Evolutionary conservation across 139 green algal genomes (phyloP).

Genomic region (Tetraselmis striata): DNA sequence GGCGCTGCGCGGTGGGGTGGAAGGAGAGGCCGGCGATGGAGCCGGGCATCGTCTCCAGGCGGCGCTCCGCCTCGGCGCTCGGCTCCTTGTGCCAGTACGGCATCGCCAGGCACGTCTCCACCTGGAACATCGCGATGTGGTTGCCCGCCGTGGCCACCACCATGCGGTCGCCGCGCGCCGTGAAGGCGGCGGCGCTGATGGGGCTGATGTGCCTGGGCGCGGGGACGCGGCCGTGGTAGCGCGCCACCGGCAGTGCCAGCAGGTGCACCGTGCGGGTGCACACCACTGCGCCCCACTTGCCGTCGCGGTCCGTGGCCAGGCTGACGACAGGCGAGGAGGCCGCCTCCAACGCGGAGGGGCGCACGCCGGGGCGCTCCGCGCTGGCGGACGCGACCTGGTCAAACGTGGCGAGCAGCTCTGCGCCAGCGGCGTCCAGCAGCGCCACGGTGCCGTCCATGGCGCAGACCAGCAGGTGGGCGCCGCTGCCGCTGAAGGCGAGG

Average conservation of each 20-base stretch:
- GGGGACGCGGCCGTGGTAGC: not conserved
- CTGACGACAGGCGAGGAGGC: not conserved
- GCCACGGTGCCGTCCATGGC: not conserved
- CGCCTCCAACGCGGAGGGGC: not conserved
- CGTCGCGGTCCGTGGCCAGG: not conserved
- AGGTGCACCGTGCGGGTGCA: not conserved
- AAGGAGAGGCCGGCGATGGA: not conserved
- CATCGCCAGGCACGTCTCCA: not conserved
- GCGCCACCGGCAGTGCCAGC: not conserved
- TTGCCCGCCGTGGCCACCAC: not conserved
- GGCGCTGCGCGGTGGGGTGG: not conserved
- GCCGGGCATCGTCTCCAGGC: not conserved
- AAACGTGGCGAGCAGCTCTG: not conserved
- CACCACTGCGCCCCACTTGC: not conserved
- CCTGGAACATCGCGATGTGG: not conserved
- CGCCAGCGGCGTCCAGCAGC: not conserved
- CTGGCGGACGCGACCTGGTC: not conserved
- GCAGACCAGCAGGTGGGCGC: not conserved
- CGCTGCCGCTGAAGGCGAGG: not conserved
- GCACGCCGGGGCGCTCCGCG: no score
- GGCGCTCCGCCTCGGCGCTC: not conserved
- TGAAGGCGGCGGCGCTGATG: not conserved
- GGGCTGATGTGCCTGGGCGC: not conserved
- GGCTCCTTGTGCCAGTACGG: not conserved
- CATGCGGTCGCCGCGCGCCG: not conserved